Evolutionary conservation across 225 moss, liverwort and hornwort genomes (phyloP).

Genomic region (Pseudoscleropodium purum): DNA sequence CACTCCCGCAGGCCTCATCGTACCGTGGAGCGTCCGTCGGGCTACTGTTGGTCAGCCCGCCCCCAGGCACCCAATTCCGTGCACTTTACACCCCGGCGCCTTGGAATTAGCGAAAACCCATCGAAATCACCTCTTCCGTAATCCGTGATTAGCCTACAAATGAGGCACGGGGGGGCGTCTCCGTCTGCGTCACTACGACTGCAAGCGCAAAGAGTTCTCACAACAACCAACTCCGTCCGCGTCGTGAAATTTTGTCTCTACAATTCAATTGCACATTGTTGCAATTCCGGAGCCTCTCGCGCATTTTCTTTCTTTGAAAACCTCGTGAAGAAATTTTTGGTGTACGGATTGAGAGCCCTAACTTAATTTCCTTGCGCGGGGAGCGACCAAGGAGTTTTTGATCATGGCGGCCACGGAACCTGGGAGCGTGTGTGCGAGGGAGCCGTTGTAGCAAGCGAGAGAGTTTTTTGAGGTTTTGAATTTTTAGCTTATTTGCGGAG

Average conservation of each 20-base stretch:
- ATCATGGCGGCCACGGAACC: not conserved
- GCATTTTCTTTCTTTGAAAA: not conserved
- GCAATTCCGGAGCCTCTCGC: not conserved
- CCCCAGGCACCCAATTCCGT: not conserved
- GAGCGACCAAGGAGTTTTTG: not conserved
- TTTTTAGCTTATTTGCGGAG: not conserved
- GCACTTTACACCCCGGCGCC: not conserved
- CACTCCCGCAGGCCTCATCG: not conserved
- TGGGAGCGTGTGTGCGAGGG: not conserved
- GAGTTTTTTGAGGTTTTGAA: not conserved
- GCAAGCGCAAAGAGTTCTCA: not conserved
- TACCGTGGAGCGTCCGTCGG: not conserved
- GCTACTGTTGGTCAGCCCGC: not conserved
- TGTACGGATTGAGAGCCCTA: not conserved
- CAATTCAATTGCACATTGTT: not conserved
- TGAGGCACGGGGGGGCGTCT: not conserved
- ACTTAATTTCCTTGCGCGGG: not conserved
- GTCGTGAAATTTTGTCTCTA: not conserved
- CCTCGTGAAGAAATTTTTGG: not conserved
- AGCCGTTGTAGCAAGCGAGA: not conserved
- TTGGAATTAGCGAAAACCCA: not conserved
- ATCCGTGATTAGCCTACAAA: not conserved
- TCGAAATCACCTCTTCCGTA: not conserved
- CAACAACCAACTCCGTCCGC: not conserved
- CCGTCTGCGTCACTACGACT: not conserved